These are phyloP conservation scores for Exophiala sp. DNA, from an alignment of 2,329 filamentous ascomycete species.

Conservation along the genomic window DNA sequence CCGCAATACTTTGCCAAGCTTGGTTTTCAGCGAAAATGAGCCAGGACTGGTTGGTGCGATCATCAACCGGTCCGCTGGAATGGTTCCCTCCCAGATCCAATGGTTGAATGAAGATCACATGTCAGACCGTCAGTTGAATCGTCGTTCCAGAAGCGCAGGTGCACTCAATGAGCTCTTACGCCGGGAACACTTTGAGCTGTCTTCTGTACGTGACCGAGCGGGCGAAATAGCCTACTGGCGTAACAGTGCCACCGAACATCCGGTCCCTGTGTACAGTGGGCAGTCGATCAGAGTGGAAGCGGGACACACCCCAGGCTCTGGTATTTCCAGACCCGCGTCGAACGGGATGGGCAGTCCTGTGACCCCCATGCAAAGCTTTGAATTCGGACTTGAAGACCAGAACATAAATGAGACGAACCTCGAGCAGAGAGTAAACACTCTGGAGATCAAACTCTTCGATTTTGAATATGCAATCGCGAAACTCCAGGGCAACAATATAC, in stretches of 20 bases:
- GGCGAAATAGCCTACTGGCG: constrained; percentile 38
- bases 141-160: constrained; percentile 43
- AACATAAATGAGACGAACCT: constrained; percentile 37
- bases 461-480: constrained; percentile 47
- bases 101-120: constrained; percentile 15
- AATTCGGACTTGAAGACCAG: constrained; percentile 30
- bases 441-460: constrained; percentile 48
- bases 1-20: constrained; percentile 42
- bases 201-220: constrained; percentile 38
- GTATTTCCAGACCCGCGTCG: too few species aligned
- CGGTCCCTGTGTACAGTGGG: constrained; percentile 25
- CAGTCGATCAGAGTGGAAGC: constrained; percentile 21
- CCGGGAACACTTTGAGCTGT: constrained; percentile 35
- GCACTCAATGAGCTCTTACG: constrained; percentile 34
- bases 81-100: background rate
- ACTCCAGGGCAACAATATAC: constrained; percentile 37
- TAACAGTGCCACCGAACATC: constrained; percentile 32
- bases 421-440: constrained; percentile 44
- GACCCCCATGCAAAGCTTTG: constrained; percentile 26
- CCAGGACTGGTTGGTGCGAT: constrained; percentile 12
- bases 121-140: constrained; percentile 31
- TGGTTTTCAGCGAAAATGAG: constrained; percentile 40
- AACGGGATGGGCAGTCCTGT: too few species aligned
- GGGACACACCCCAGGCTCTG: constrained; percentile 11
- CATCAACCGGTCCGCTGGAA: constrained; percentile 2